phyloP scores from a whole-genome alignment of 805 yeast species.

The Zygosaccharomyces bisporus region DNA sequence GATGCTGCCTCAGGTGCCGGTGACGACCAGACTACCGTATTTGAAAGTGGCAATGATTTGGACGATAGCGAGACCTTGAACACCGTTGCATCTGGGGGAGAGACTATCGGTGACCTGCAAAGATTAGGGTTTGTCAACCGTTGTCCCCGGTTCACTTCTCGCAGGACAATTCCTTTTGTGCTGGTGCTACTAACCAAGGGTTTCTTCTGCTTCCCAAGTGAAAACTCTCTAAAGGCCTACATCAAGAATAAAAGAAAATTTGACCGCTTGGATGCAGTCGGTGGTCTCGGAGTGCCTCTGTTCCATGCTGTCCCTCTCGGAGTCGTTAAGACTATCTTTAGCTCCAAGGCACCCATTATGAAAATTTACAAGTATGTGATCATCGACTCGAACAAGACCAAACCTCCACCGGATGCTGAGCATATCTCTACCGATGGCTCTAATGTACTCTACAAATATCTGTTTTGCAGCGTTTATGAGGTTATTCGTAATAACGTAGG shows the following conservation, averaged over 20 bases:
- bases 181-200: constrained; percentile 38
- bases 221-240: constrained; percentile 29
- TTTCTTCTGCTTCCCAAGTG: constrained; percentile 39
- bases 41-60: constrained; percentile 12
- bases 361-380: constrained; percentile 31
- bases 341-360: constrained; percentile 28
- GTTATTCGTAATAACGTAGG: constrained; percentile 23
- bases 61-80: constrained; percentile 20
- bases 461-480: constrained; percentile 36
- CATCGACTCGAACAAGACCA: constrained; percentile 13
- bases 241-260: constrained; percentile 29
- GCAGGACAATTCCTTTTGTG: constrained; percentile 34
- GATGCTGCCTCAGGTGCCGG: constrained; percentile 4
- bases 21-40: constrained; percentile 22
- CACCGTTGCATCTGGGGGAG: constrained; percentile 25
- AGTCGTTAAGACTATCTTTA: constrained; percentile 32
- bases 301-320: constrained; percentile 34
- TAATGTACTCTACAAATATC: constrained; percentile 24
- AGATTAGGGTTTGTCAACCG: constrained; percentile 31
- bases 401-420: constrained; percentile 15
- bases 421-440: constrained; percentile 13
- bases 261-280: constrained; percentile 18
- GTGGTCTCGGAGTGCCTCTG: constrained; percentile 37
- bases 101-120: constrained; percentile 31
- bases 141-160: constrained; percentile 26